Conservation (phyloP, 2,329 filamentous ascomycete genomes). For the Arthroderma uncinatum region DNA sequence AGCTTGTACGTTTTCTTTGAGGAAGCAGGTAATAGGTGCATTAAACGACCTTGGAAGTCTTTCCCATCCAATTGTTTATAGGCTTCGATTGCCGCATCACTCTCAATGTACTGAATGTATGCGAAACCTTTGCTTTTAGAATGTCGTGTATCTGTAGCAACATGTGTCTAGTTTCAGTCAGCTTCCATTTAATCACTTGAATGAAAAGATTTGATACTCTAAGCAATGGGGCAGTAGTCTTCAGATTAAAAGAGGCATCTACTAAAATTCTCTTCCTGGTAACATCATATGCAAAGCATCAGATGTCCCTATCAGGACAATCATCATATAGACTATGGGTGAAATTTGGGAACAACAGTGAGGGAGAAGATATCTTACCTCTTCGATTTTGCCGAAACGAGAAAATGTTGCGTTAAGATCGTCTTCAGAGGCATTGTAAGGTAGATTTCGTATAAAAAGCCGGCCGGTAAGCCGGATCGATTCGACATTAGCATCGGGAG, state of each 20-base stretch:
- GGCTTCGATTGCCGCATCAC: conserved; percentile 64
- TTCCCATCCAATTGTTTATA: conserved; percentile 70
- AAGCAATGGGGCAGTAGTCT: conserved; percentile 26
- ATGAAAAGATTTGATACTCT: background rate
- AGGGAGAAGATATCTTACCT: conserved; percentile 54
- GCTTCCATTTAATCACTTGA: conserved; percentile 7
- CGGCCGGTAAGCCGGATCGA: conserved; percentile 62
- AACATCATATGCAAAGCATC: conserved; percentile 90
- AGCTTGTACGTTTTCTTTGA: conserved; percentile 71
- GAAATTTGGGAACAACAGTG: conserved; percentile 1
- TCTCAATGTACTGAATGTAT: conserved; percentile 65
- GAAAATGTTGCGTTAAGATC: conserved; percentile 62
- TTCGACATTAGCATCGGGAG: conserved; percentile 41
- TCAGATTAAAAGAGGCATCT: conserved; percentile 95
- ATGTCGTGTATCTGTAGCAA: conserved; percentile 59
- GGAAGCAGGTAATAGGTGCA: conserved; percentile 79
- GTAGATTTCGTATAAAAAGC: conserved; percentile 79
- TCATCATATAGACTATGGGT: conserved; percentile 59
- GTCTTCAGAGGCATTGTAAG: conserved; percentile 66
- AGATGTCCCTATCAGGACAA: conserved; percentile 99
- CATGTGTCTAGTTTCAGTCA: conserved; percentile 56
- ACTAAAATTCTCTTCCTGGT: conserved; percentile 98
- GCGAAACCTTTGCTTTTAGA: conserved; percentile 81
- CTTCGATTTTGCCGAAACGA: conserved; percentile 64
- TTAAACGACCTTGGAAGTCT: conserved; percentile 80